Evolutionary conservation across 805 yeast genomes (phyloP).

Genomic region (Schwanniomyces pseudopolymorphus): DNA sequence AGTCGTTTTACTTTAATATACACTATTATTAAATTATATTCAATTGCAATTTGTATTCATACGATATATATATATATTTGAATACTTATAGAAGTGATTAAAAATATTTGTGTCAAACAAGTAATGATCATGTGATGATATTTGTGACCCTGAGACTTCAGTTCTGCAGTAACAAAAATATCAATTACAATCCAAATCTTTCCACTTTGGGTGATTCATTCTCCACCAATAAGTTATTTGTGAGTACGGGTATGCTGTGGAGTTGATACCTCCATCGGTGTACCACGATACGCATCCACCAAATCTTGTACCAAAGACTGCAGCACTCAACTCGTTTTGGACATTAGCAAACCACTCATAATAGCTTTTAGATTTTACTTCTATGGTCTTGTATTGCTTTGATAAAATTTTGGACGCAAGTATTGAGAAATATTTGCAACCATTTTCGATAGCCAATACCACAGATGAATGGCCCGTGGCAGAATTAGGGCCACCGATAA

Average conservation of each 20-base stretch:
- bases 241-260: conserved; percentile 37
- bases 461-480: conserved; percentile 45
- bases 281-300: conserved; percentile 47
- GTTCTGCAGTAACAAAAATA: neutral
- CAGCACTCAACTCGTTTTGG: conserved; percentile 23
- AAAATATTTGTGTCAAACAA: no score
- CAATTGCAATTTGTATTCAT: no score
- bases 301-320: conserved; percentile 37
- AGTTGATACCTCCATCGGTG: conserved; percentile 24
- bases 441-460: conserved; percentile 38
- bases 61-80: no score
- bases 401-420: conserved; percentile 25
- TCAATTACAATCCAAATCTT: conserved; percentile 17
- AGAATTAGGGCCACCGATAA: conserved; percentile 41
- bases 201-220: conserved; percentile 23
- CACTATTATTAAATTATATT: no score
- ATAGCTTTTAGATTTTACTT: conserved; percentile 31
- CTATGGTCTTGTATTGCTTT: conserved; percentile 26
- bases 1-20: no score
- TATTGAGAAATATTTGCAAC: conserved; percentile 20
- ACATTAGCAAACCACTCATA: conserved; percentile 30
- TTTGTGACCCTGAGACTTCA: no score
- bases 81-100: no score
- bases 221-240: conserved; percentile 32
- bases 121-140: no score